Base-by-base conservation (phyloP, 2,329 filamentous ascomycete genomes). In the Oidium heveae region DNA sequence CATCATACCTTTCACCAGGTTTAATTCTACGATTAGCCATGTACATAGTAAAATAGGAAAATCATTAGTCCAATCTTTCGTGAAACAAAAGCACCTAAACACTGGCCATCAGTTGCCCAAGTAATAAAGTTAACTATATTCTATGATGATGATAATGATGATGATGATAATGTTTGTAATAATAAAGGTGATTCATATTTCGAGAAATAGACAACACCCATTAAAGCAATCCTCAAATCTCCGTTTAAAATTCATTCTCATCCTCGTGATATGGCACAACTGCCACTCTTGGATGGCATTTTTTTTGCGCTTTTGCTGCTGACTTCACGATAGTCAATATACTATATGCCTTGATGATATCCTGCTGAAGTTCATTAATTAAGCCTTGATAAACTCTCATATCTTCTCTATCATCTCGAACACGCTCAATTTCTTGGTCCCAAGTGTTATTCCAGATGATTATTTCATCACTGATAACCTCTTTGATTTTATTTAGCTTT, bases 391-490 rank as follows among this genome's bases (percentile, higher is more conserved):
- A 73, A n/a, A 96, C 84, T 52, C 87, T 91, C 61, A 98, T 77
- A 67, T 95, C 81, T 64, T 96, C 89, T 60, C 89, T 80, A 64
- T 95, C 91, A 66, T 94, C 87, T 69, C 91, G 96, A 2, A 98
- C 89, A 54, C 89, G 82, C 67, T 96, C 86, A 49, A 98, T 73
- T 67, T 96, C 88, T 69, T 93, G 88, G 75, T 96, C 89, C 91
- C 91, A 98, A 59, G 96, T 94, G 76, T 95, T 95, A 55, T 86
- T 95, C 89, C 91, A 98, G 56, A 95, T 73, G 0, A 91, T 91
- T 68, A 94, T 94, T 74, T 98, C 91, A 50, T 79, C 77, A 62
- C 80, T 82, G 70, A 98, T 77, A 71, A 84, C 94, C 16, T 94
- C 88, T 65, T 94, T 85, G 75, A 98, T 82, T 69, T 85, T 88